These are phyloP conservation scores for Blastocystis sp. DNA, from an alignment of 352 stramenopile species.

Conservation along the genomic window DNA sequence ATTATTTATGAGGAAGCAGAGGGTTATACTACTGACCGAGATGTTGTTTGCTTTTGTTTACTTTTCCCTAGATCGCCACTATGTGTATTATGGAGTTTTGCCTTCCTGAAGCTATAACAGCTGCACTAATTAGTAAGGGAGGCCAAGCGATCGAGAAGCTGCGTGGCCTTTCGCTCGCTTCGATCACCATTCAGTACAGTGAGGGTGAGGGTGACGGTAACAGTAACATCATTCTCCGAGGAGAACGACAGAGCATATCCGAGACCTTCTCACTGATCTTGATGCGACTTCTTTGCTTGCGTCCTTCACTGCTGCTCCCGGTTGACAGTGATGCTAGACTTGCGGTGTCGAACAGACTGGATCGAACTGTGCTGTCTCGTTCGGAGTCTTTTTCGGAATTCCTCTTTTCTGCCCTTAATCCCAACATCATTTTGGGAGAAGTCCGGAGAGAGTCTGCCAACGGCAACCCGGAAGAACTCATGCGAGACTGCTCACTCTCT, in stretches of 20 bases:
- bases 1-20: background rate
- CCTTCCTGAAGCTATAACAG: background rate
- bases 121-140: background rate
- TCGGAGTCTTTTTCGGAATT: background rate
- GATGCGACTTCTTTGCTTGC: background rate
- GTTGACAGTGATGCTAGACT: background rate
- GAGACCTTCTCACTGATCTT: background rate
- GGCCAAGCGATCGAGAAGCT: constrained; percentile 21
- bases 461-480: background rate
- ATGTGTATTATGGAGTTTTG: background rate
- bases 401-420: constrained; percentile 12
- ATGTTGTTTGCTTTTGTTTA: background rate
- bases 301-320: background rate
- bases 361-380: background rate
- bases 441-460: background rate
- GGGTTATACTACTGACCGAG: background rate
- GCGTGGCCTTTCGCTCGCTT: background rate
- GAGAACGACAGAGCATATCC: background rate
- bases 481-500: background rate
- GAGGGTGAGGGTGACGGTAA: background rate
- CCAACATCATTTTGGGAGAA: background rate
- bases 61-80: background rate
- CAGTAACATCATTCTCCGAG: background rate
- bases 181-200: background rate
- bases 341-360: background rate